These are phyloP conservation scores for Claviceps sp. DNA, from an alignment of 2,329 filamentous ascomycete genomes.

Conservation along the genomic window DNA sequence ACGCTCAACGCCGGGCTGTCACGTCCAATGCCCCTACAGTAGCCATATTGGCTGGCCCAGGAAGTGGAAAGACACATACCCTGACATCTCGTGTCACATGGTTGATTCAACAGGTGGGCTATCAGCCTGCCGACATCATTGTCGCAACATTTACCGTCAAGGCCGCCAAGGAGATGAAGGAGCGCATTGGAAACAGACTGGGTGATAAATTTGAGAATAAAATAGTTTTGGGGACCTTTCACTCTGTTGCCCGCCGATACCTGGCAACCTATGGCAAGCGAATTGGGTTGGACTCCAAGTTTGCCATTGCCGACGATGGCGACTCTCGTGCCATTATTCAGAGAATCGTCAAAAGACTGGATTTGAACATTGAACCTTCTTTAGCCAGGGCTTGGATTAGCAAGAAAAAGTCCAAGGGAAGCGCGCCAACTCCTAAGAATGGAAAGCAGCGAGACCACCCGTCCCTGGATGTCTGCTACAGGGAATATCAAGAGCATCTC, in stretches of 20 bases:
- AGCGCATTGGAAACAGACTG: slow-evolving; percentile 69
- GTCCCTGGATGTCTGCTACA: slow-evolving; percentile 55
- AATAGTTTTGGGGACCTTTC: slow-evolving; percentile 83
- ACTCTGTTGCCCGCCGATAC: slow-evolving; percentile 81
- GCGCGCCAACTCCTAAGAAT: slow-evolving; percentile 28
- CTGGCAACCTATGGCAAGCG: slow-evolving; percentile 70
- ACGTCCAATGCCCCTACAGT: slow-evolving; percentile 40
- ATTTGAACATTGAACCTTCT: slow-evolving; percentile 54
- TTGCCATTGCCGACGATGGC: slow-evolving; percentile 77
- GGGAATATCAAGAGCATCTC: slow-evolving; percentile 67
- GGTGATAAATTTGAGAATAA: slow-evolving; percentile 61
- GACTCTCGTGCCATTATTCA: slow-evolving; percentile 71
- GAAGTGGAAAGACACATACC: slow-evolving; percentile 86
- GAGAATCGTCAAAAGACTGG: slow-evolving; percentile 66
- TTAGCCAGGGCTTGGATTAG: slow-evolving; percentile 65
- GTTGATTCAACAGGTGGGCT: slow-evolving; percentile 58
- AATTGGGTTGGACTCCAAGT: slow-evolving; percentile 70
- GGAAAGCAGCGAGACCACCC: slow-evolving; percentile 27
- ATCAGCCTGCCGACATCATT: slow-evolving; percentile 75
- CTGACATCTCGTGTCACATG: slow-evolving; percentile 86
- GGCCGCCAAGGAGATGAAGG: slow-evolving; percentile 84
- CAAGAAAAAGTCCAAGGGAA: slow-evolving; percentile 46
- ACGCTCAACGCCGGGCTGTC: slow-evolving; percentile 42
- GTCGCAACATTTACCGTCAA: slow-evolving; percentile 97
- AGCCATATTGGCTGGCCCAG: slow-evolving; percentile 54